Evolutionary conservation across 164 flowering plant genomes (phyloP), one percentile per base, ranked within the genome.

Genomic region (Vitis labrusca): DNA sequence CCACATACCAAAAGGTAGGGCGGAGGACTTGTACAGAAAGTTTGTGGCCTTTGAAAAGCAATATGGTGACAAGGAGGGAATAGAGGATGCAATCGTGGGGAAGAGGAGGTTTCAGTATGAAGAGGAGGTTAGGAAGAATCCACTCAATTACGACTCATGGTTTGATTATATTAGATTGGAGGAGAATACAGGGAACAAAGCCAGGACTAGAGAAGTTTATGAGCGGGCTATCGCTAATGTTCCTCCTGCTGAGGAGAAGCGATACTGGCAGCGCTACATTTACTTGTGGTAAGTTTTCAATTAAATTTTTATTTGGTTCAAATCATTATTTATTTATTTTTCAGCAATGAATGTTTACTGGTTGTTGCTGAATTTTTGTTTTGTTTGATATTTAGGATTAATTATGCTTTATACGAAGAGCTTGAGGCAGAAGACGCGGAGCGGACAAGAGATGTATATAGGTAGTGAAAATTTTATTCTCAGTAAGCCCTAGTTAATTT

Each of bases 11-110:
- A 95, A 95, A 66, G 97, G 94, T 15, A 78, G 97, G 17, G 97
- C 99, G 0, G 97, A 94, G 77, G 97, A 91, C 32, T 70, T 94
- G 65, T 91, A 91, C 71, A 83, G 79, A 77, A 91, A 89, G 85
- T 95, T 89, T 82, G 91, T 95, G 27, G 96, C 93, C 0, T 95
- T 95, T 66, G 99, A 95, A 86, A 95, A 95, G 77, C 98, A 90
- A 69, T 90, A 83, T 74, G 99, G 99, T 0, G 96, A 92, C 71
- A 82, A 71, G 76, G 97, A 94, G 27, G 97, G 98, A 16, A 94
- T 94, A 51, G 99, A 94, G 77, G 97, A 92, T 82, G 97, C 95
- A 0, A 88, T 94, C 59, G 94, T 91, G 19, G 98, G 97, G 63
- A 90, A 92, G 79, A 83, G 96, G 77, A 90, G 98, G 87, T 91